A percentile compares a stretch with the other conserved stretches of the same genome.
Conservation (phyloP, 2,329 filamentous ascomycete species). For the Cryoendolithus antarcticus region DNA sequence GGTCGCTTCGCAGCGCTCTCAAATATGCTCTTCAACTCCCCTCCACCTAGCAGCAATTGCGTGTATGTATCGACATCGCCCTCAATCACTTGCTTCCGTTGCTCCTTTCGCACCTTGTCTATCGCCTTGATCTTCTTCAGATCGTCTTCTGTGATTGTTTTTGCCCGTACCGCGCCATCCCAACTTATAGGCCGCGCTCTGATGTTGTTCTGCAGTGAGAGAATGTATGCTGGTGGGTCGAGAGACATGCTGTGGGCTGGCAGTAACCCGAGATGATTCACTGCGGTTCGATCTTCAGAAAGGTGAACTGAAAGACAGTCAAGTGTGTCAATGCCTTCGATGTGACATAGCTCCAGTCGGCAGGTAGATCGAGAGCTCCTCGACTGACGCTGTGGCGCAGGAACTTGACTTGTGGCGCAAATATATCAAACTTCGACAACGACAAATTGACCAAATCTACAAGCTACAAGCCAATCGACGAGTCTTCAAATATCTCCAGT, state of each 20-base stretch:
- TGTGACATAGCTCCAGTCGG: no score
- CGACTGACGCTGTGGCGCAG: no score
- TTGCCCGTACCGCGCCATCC: constrained; percentile 89
- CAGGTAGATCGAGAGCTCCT: no score
- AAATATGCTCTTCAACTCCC: constrained; percentile 58
- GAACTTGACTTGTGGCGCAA: no score
- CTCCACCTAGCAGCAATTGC: constrained; percentile 61
- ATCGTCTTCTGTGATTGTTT: constrained; percentile 87
- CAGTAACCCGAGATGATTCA: no score
- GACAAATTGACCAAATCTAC: not conserved
- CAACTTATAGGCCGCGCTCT: constrained; percentile 90
- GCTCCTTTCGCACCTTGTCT: constrained; percentile 90
- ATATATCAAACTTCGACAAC: not conserved
- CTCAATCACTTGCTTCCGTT: constrained; percentile 72
- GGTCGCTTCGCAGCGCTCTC: constrained; percentile 73
- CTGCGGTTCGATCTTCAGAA: no score
- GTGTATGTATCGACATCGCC: constrained; percentile 68
- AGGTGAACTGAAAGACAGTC: not conserved
- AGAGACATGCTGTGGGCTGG: constrained; percentile 56
- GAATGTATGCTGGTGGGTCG: constrained; percentile 77
- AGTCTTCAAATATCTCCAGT: no score
- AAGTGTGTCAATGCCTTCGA: no score
- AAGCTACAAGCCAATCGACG: no score
- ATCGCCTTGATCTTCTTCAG: constrained; percentile 92
- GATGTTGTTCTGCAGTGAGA: constrained; percentile 92